Evolutionary conservation across 1,284 basidiomycete genomes (phyloP).

Genomic region (Tilletia walkeri): DNA sequence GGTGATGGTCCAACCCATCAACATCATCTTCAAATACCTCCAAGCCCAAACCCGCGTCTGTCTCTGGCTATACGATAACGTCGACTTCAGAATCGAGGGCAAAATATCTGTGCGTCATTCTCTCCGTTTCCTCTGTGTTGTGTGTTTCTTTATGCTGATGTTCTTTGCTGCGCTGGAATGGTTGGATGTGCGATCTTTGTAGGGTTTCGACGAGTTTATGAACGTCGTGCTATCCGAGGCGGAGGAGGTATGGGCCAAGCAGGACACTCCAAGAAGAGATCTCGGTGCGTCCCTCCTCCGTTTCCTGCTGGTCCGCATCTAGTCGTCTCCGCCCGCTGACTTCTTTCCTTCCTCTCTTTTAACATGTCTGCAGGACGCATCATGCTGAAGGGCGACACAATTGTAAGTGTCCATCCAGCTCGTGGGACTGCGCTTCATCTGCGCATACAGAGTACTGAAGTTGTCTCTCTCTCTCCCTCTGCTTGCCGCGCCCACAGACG

Average conservation of each 20-base stretch:
- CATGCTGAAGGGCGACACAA: constrained; percentile 30
- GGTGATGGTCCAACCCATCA: constrained; percentile 58
- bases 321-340: background rate
- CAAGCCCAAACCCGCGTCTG: constrained; percentile 85
- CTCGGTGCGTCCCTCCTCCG: background rate
- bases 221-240: constrained; percentile 96
- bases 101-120: constrained; percentile 68
- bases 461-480: background rate
- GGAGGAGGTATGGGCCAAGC: constrained; percentile 71
- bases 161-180: too few species aligned
- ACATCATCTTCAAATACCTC: constrained; percentile 98
- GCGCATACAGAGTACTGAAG: too few species aligned
- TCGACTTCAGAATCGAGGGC: constrained; percentile 94
- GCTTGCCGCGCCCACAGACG: background rate
- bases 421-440: background rate
- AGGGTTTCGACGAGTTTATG: constrained; percentile 99
- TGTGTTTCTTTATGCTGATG: background rate
- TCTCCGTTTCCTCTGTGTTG: background rate
- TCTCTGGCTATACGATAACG: constrained; percentile 97
- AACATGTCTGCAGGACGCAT: constrained; percentile 23
- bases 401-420: background rate
- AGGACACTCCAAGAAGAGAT: background rate
- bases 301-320: background rate
- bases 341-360: background rate
- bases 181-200: constrained; percentile 17